Percentiles rank a stretch among this genome's conserved stretches.
Evolutionary conservation across 148 eudicot species (phyloP).

Genomic region (Selenicereus undatus): DNA sequence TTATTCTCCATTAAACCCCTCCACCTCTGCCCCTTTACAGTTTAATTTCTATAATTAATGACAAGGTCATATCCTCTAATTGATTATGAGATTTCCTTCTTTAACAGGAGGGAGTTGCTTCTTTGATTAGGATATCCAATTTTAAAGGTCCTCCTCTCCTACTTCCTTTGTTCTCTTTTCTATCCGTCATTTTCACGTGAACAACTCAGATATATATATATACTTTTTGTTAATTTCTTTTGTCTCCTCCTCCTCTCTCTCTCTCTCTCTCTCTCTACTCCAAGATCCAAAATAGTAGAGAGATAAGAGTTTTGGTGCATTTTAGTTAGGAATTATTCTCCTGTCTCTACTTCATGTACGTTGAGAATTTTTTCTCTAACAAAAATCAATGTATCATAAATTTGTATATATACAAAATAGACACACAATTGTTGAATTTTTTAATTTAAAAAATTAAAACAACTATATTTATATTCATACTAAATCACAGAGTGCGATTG

Average conservation of each 20-base stretch:
- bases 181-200: not conserved
- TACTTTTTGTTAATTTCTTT: not conserved
- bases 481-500: not conserved
- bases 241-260: no score
- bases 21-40: not conserved
- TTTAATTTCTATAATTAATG: conserved; percentile 22
- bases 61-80: conserved; percentile 14
- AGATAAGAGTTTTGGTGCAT: no score
- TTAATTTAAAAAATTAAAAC: not conserved
- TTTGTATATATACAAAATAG: no score
- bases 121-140: not conserved
- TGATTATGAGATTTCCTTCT: conserved; percentile 21
- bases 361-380: no score
- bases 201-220: no score
- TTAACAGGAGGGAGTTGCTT: conserved; percentile 9
- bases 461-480: not conserved
- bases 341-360: no score
- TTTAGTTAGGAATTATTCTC: no score
- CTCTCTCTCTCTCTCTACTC: no score
- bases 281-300: not conserved
- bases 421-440: no score
- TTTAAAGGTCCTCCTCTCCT: not conserved
- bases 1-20: conserved; percentile 9
- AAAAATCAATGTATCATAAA: no score
- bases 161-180: not conserved